Evolutionary conservation across 1,139 yeast species (phyloP).

Genomic region (Geotrichum reessii): DNA sequence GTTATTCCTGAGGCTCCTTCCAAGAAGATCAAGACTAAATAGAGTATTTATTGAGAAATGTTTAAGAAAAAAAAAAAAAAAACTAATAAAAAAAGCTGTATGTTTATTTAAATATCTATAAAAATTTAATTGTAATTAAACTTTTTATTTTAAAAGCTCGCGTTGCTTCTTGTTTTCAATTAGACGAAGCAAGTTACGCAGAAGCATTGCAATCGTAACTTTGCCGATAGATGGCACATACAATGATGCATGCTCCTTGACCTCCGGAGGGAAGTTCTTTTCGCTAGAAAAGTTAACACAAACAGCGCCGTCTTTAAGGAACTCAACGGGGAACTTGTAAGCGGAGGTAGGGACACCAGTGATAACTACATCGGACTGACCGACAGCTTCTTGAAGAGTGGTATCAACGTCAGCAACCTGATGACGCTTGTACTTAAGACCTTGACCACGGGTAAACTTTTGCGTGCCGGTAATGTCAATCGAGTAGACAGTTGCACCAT

Average conservation of each 20-base stretch:
- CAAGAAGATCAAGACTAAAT: constrained; percentile 24
- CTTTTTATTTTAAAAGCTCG: constrained; percentile 1
- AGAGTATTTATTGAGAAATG: constrained; percentile 3
- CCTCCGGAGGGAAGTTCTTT: constrained; percentile 74
- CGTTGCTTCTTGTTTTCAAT: constrained; percentile 51
- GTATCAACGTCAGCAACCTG: constrained; percentile 62
- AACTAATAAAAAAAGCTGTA: neutral
- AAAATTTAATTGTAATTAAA: neutral
- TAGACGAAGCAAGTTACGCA: constrained; percentile 78
- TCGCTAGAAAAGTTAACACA: constrained; percentile 85
- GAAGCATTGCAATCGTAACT: constrained; percentile 89
- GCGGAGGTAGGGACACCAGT: constrained; percentile 86
- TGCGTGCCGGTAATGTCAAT: constrained; percentile 84
- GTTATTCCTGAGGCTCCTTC: constrained; percentile 19
- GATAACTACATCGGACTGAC: constrained; percentile 79
- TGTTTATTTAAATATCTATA: neutral
- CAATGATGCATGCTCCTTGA: constrained; percentile 78
- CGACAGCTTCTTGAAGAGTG: constrained; percentile 58
- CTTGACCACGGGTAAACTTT: constrained; percentile 90
- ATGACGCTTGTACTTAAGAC: constrained; percentile 74
- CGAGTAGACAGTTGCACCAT: constrained; percentile 94
- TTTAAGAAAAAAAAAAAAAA: neutral
- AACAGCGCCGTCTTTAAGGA: constrained; percentile 79
- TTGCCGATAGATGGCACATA: constrained; percentile 95
- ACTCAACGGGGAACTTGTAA: constrained; percentile 81